Base-by-base conservation (phyloP, 164 flowering plant species). In the Nelumbo lutea region DNA sequence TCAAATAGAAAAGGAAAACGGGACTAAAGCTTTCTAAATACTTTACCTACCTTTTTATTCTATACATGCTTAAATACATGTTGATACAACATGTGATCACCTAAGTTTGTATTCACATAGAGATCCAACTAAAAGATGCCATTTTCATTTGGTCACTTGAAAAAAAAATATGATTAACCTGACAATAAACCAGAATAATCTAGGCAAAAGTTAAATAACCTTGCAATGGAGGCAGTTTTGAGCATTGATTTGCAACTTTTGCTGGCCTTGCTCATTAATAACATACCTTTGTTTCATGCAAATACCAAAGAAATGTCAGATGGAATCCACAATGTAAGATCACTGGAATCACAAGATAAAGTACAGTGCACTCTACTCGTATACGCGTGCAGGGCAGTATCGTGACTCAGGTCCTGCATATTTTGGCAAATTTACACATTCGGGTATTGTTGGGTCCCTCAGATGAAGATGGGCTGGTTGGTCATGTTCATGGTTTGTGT, bases 301-400 rank as follows among this genome's bases (percentile, higher is more conserved):
- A n/a, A 44, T 13, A 58, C 4, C 9, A 71, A 15, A 13, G 9
- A 61, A 43, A n/a, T 5, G 47, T 59, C 4, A 67, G 47, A 45
- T 11, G 27, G 5, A 13, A 40, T 38, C 44, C 61, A 59, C 42
- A 39, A 43, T 13, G 57, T 9, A 3, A 70, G 44, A 57, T 10
- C 50, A 47, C 4, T 42, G 8, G 61, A 68, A 69, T 58, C 15
- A 55, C 43, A 74, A 59, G 68, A 9, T 4, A 15, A 67, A 48
- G 27, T 71, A 68, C 44, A 61, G 59, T 64, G 42, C 7, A 51
- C 53, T 69, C 84, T 92, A 95, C 99, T 92, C 99, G 40, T 95
- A 92, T 72, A 92, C 99, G 76, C 90, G 96, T 42, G 99, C 99
- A 44, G 99, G 98, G 72, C 98, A 95, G 78, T 90, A 95, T 83